These are phyloP conservation scores for Suillus subalutaceus DNA, from an alignment of 768 basidiomycete genomes.

Conservation along the genomic window DNA sequence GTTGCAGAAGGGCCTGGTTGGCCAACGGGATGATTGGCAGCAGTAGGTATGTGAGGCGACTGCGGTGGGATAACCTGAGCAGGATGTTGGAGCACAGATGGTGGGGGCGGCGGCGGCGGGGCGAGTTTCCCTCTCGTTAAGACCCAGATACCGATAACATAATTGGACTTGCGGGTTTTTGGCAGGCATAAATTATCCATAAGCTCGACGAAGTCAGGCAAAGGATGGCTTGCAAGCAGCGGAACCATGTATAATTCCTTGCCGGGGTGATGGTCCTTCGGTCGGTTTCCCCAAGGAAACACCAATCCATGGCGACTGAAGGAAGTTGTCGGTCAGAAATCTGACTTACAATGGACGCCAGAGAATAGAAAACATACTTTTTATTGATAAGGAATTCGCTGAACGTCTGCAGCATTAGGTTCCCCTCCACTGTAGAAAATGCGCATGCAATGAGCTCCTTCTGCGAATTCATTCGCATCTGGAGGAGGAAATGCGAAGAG, in stretches of 20 bases:
- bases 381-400: slow-evolving; percentile 72
- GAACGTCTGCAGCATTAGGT: slow-evolving; percentile 56
- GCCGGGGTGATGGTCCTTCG: slow-evolving; percentile 75
- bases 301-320: slow-evolving; percentile 82
- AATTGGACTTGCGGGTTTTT: slow-evolving; percentile 60
- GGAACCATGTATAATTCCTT: slow-evolving; percentile 89
- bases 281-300: slow-evolving; percentile 81
- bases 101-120: slow-evolving; percentile 36
- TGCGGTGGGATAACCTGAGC: slow-evolving; percentile 18
- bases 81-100: slow-evolving; percentile 21
- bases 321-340: slow-evolving; percentile 16
- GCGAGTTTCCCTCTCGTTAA: slow-evolving; percentile 78
- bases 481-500: slow-evolving; percentile 77
- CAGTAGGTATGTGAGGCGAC: slow-evolving; percentile 20
- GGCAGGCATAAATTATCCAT: slow-evolving; percentile 77
- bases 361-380: slow-evolving; percentile 51
- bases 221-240: slow-evolving; percentile 58
- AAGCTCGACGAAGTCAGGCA: slow-evolving; percentile 87
- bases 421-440: slow-evolving; percentile 57
- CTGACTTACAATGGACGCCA: slow-evolving; percentile 11
- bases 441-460: slow-evolving; percentile 83
- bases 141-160: slow-evolving; percentile 85
- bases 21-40: slow-evolving; percentile 2
- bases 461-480: slow-evolving; percentile 72
- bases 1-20: slow-evolving; percentile 20